phyloP scores from a whole-genome alignment of 352 stramenopile species.

The Hyphochytrium catenoides region DNA sequence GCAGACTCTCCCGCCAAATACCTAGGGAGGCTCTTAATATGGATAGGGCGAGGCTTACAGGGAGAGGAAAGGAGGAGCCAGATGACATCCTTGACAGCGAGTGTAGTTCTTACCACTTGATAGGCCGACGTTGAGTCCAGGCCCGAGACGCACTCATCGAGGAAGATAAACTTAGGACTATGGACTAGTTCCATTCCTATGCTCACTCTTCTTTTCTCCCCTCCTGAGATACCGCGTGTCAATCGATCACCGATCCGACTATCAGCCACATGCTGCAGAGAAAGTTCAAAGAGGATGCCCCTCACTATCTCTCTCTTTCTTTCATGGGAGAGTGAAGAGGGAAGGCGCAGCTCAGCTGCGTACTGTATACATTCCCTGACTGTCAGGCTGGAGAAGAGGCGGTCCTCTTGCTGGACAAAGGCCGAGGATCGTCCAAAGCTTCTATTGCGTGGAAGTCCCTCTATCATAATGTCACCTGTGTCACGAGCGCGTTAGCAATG shows the following conservation, averaged over 20 bases:
- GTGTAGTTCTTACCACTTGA: no score
- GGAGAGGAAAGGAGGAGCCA: no score
- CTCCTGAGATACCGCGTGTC: slow-evolving; percentile 77
- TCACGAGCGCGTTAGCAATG: no score
- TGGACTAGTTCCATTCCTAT: slow-evolving; percentile 82
- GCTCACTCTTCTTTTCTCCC: slow-evolving; percentile 69
- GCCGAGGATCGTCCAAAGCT: no score
- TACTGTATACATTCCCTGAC: slow-evolving; percentile 57
- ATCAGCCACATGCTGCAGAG: slow-evolving; percentile 32
- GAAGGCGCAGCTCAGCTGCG: slow-evolving; percentile 42
- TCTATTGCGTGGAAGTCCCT: no score
- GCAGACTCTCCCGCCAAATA: no score
- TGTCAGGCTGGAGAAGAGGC: slow-evolving; percentile 43
- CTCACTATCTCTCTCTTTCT: slow-evolving; percentile 38
- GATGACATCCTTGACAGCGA: no score
- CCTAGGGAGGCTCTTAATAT: no score
- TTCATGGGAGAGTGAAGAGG: slow-evolving; percentile 17
- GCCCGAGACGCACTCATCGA: slow-evolving; percentile 75
- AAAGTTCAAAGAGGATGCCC: slow-evolving; percentile 34
- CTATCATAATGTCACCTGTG: no score
- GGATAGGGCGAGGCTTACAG: no score
- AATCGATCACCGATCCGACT: slow-evolving; percentile 26
- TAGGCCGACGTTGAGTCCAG: slow-evolving; percentile 71
- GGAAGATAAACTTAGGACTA: slow-evolving; percentile 30
- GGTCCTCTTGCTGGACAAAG: slow-evolving; percentile 65